phyloP scores from a whole-genome alignment of 179 eudicot genomes.

The Silene coronaria region DNA sequence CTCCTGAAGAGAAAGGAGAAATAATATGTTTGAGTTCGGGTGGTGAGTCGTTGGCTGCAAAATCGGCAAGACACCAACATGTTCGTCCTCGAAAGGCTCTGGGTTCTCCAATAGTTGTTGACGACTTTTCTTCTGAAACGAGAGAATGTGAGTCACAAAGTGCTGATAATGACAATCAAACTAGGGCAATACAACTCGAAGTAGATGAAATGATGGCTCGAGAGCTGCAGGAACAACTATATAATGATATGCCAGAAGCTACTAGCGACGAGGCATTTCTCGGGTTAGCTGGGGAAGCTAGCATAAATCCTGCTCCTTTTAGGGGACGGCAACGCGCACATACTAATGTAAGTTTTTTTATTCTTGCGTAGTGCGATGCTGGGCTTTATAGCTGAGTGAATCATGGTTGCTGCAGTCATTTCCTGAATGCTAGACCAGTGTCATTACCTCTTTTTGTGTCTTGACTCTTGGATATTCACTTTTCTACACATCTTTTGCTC shows the following conservation, averaged over 20 bases:
- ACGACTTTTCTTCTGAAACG: constrained; percentile 37
- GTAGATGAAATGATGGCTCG: constrained; percentile 87
- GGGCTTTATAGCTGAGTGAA: constrained; percentile 4
- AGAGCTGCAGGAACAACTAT: constrained; percentile 85
- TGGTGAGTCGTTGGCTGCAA: constrained; percentile 36
- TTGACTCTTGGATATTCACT: not conserved
- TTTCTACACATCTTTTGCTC: not conserved
- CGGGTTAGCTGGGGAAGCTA: constrained; percentile 38
- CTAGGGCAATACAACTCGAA: constrained; percentile 59
- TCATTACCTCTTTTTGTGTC: not conserved
- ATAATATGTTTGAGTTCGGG: constrained; percentile 40
- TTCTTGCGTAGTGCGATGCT: constrained; percentile 1
- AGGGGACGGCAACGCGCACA: constrained; percentile 29
- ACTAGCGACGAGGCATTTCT: constrained; percentile 48
- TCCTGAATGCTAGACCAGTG: not conserved
- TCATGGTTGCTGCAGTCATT: not conserved
- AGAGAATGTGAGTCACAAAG: constrained; percentile 25
- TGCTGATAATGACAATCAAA: constrained; percentile 41
- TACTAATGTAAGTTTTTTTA: constrained; percentile 37
- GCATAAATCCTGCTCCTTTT: constrained; percentile 29
- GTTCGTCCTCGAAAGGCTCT: constrained; percentile 19
- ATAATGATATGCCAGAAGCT: constrained; percentile 54
- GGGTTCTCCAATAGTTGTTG: constrained; percentile 39
- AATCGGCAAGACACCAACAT: constrained; percentile 29
- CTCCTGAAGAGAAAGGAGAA: constrained; percentile 30